phyloP scores from a whole-genome alignment of 75 land plant species.

The Larix kaempferi region DNA sequence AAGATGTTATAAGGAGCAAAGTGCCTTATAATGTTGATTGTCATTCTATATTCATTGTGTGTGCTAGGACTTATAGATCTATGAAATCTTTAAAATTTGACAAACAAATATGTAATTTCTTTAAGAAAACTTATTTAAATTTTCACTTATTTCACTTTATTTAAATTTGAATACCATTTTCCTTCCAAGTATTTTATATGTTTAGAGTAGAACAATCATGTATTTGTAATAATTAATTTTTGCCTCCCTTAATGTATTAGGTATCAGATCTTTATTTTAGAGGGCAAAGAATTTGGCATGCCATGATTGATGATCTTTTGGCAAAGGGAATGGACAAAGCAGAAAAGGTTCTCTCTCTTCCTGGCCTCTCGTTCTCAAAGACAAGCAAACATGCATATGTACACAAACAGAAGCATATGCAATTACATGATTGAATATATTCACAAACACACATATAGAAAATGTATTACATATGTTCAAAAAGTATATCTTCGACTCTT shows the following conservation, averaged over 20 bases:
- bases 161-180: neutral
- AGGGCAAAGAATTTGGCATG: constrained; percentile 74
- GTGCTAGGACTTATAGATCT: neutral
- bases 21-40: neutral
- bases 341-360: constrained; percentile 32
- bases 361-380: neutral
- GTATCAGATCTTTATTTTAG: constrained; percentile 50
- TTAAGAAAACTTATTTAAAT: neutral
- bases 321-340: constrained; percentile 74
- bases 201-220: neutral
- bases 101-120: neutral
- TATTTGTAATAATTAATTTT: neutral
- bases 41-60: neutral
- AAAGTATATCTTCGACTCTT: too few species aligned
- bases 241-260: constrained; percentile 18
- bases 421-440: too few species aligned
- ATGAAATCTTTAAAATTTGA: neutral
- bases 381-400: neutral
- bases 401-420: too few species aligned
- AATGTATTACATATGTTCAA: too few species aligned
- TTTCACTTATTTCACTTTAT: neutral
- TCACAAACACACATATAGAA: too few species aligned
- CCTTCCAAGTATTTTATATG: neutral
- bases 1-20: too few species aligned
- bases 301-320: constrained; percentile 71